Conservation (phyloP, 1,284 basidiomycete genomes). For the Heterobasidion annosum region DNA sequence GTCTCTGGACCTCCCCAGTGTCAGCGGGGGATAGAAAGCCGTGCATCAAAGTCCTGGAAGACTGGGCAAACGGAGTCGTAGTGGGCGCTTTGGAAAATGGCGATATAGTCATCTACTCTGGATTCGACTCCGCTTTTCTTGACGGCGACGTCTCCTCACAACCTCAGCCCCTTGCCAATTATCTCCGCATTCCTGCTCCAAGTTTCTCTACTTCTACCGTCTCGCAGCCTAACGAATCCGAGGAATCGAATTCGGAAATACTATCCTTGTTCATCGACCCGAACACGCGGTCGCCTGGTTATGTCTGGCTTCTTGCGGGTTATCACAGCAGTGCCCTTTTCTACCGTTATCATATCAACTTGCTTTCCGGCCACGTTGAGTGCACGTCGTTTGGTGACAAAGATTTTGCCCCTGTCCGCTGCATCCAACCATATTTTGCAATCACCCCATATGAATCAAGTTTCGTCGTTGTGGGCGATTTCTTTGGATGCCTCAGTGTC, state of each 20-base stretch:
- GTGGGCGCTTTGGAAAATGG: slow-evolving; percentile 46
- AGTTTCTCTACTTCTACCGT: slow-evolving; percentile 3
- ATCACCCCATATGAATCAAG: slow-evolving; percentile 23
- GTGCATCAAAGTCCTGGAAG: slow-evolving; percentile 37
- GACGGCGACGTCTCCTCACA: slow-evolving; percentile 6
- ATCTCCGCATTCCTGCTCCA: slow-evolving; percentile 20
- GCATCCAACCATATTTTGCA: slow-evolving; percentile 38
- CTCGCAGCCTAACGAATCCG: slow-evolving; percentile 10
- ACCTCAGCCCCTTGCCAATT: slow-evolving; percentile 9
- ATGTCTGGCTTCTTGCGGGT: slow-evolving; percentile 29
- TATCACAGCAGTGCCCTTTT: slow-evolving; percentile 38
- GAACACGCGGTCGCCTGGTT: slow-evolving; percentile 5
- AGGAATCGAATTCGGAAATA: not conserved
- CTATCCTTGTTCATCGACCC: slow-evolving; percentile 13
- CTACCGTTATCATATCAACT: slow-evolving; percentile 32
- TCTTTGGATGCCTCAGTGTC: slow-evolving; percentile 48
- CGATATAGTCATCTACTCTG: slow-evolving; percentile 43
- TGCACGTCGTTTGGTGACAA: slow-evolving; percentile 45
- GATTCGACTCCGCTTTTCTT: slow-evolving; percentile 16
- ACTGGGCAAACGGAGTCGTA: slow-evolving; percentile 34
- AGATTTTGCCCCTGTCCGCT: slow-evolving; percentile 35
- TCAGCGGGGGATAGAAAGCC: slow-evolving; percentile 12
- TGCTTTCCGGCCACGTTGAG: slow-evolving; percentile 20
- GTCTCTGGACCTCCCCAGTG: slow-evolving; percentile 52
- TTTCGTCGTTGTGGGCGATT: slow-evolving; percentile 50